Base-by-base conservation (phyloP, 2,329 filamentous ascomycete species). In the Volutella citrinella region DNA sequence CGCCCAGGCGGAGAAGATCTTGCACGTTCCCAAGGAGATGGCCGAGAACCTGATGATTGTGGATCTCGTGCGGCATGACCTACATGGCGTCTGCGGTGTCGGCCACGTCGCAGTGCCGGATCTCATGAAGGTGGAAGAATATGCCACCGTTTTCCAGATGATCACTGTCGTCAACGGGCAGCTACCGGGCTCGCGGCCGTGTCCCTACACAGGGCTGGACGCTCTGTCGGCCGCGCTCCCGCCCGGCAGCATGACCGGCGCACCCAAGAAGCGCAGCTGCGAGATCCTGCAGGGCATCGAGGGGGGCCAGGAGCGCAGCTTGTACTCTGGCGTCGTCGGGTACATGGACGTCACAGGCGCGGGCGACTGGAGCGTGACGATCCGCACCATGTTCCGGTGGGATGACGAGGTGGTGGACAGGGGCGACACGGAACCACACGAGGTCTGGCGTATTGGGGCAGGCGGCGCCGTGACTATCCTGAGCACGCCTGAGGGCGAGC, bases 31-130 rank as follows among this genome's bases (percentile, higher is more conserved):
- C 15, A 97, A 97, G 59, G 93, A 97, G 60, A 82, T 87, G 51
- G 91, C 91, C 1, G 91, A 97, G 66, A 97, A 97, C 55, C 74
- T 97, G 16, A 97, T 97, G 93, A 96, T 97, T 51, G 90, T 95
- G 4, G 91, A 97, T 59, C 72, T 97, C 2, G 93, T 96, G n/a
- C 78, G 91, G 1, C 91, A 97, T 55, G 91, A 97, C 59, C 69
- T 97, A 10, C 85, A 94, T 60, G 80, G 82, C n/a, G 81, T 95
- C 8, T 87, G 84, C 41, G 87, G 86, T 6, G 75, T 84, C 2
- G 82, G 80, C 0, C 76, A 77, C 38, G 88, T 96, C 2, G 59
- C 66, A 6, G 88, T 95, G 3, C 78, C 82, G 11, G 82, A 88
- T 35, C 68, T 96, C 16, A 84, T 96, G 66, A 76, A 81, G 38